Conservation (phyloP, 148 eudicot species). For the Rhododendron simsii region DNA sequence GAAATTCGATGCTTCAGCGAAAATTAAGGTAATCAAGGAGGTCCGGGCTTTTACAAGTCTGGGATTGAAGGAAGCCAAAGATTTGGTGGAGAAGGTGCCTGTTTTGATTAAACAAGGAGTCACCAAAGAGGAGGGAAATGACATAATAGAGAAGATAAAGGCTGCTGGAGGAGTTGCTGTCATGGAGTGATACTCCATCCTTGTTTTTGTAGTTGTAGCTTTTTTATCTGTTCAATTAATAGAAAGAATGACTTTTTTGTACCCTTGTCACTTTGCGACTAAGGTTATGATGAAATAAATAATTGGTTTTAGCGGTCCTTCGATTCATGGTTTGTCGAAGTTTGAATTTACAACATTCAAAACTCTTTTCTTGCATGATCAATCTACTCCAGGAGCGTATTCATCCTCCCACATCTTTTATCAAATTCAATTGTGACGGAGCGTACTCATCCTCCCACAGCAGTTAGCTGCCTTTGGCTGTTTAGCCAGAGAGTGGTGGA, state of each 20-base stretch:
- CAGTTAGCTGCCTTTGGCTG: too few relatives aligned
- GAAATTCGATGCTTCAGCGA: slow-evolving; percentile 14
- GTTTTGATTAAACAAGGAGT: slow-evolving; percentile 69
- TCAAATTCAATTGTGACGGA: too few relatives aligned
- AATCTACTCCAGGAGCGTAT: background rate
- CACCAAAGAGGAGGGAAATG: slow-evolving; percentile 80
- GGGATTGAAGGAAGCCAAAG: slow-evolving; percentile 63
- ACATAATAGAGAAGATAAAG: slow-evolving; percentile 73
- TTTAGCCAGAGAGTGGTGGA: too few relatives aligned
- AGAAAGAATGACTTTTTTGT: background rate
- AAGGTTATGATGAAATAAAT: background rate
- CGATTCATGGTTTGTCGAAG: background rate
- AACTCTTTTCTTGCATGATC: background rate
- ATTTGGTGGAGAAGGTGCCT: slow-evolving; percentile 75
- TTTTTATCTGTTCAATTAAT: background rate
- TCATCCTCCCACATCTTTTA: too few relatives aligned
- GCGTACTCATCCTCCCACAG: too few relatives aligned
- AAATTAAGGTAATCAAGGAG: slow-evolving; percentile 18
- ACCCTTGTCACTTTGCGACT: background rate
- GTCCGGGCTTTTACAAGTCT: slow-evolving; percentile 11
- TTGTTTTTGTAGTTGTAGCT: background rate
- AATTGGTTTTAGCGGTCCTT: background rate
- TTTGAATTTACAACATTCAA: background rate
- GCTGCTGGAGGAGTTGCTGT: slow-evolving; percentile 79
- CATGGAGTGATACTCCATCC: slow-evolving; percentile 47